phyloP scores from a whole-genome alignment of 2,329 filamentous ascomycete genomes.

The Aspergillus terreus region DNA sequence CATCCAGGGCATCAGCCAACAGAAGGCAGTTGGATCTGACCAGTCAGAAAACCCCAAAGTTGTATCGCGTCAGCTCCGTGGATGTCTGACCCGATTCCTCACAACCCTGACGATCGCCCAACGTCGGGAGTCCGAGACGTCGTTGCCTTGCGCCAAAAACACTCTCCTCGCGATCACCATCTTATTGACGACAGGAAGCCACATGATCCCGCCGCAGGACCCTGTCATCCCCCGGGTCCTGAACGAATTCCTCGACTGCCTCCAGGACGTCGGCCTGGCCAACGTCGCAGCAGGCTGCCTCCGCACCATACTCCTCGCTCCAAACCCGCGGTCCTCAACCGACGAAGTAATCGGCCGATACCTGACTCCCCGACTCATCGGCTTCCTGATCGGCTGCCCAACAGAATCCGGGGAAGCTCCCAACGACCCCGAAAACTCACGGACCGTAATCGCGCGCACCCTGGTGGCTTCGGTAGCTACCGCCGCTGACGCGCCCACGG shows the following conservation, averaged over 20 bases:
- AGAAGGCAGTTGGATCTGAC: slow-evolving; percentile 14
- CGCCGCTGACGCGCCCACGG: slow-evolving; percentile 39
- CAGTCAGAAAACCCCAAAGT: slow-evolving; percentile 38
- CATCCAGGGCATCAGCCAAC: slow-evolving; percentile 65
- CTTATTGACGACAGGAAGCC: slow-evolving; percentile 75
- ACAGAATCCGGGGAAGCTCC: slow-evolving; percentile 57
- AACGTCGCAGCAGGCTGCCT: slow-evolving; percentile 90
- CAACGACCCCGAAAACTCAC: slow-evolving; percentile 70
- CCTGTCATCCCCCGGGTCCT: slow-evolving; percentile 71
- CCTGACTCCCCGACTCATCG: slow-evolving; percentile 69
- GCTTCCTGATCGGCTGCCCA: slow-evolving; percentile 60
- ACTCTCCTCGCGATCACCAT: slow-evolving; percentile 84
- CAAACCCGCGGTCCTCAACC: slow-evolving; percentile 54
- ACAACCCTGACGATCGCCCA: slow-evolving; percentile 58
- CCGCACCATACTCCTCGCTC: slow-evolving; percentile 73
- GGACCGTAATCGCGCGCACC: slow-evolving; percentile 67
- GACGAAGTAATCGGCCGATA: slow-evolving; percentile 72
- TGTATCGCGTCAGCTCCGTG: slow-evolving; percentile 69
- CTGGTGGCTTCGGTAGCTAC: slow-evolving; percentile 67
- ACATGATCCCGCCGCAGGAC: slow-evolving; percentile 70
- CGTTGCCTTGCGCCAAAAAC: slow-evolving; percentile 88
- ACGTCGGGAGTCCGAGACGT: slow-evolving; percentile 60
- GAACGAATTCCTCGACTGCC: slow-evolving; percentile 78
- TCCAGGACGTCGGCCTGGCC: slow-evolving; percentile 58
- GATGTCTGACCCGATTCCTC: slow-evolving; percentile 77